Evolutionary conservation across 1,139 yeast species (phyloP).

Genomic region (Diutina neorugosa): DNA sequence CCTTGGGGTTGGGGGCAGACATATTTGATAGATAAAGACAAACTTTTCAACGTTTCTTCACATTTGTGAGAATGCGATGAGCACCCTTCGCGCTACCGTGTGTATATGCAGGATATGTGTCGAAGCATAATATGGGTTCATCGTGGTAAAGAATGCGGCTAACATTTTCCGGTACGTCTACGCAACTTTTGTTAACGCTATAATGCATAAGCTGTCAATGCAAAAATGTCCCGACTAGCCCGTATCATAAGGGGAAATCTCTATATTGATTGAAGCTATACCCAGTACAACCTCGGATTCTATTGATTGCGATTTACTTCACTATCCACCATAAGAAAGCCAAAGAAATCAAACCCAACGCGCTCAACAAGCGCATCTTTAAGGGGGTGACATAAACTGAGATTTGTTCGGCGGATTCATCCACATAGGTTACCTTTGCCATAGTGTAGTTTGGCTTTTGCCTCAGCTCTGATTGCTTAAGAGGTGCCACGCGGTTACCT

Average conservation of each 20-base stretch:
- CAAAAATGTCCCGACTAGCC: no score
- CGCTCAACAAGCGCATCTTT: not conserved
- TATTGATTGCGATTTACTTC: not conserved
- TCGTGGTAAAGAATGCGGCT: no score
- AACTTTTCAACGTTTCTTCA: not conserved
- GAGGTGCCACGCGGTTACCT: slow-evolving; percentile 8
- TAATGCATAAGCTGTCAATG: no score
- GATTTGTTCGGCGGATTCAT: not conserved
- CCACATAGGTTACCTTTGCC: not conserved
- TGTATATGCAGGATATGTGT: not conserved
- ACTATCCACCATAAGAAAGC: not conserved
- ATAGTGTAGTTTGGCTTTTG: not conserved
- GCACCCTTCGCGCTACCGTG: not conserved
- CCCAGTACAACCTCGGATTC: not conserved
- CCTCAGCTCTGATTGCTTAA: not conserved
- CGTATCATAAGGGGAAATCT: no score
- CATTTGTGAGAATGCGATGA: not conserved
- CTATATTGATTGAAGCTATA: not conserved
- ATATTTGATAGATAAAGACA: slow-evolving; percentile 12
- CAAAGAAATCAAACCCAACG: not conserved
- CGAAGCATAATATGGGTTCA: no score
- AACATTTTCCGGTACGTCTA: no score
- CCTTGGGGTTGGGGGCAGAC: slow-evolving; percentile 65
- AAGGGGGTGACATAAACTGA: not conserved
- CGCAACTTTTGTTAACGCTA: no score